These are phyloP conservation scores for Trametes coccinea DNA, from an alignment of 768 basidiomycete genomes.

Conservation along the genomic window DNA sequence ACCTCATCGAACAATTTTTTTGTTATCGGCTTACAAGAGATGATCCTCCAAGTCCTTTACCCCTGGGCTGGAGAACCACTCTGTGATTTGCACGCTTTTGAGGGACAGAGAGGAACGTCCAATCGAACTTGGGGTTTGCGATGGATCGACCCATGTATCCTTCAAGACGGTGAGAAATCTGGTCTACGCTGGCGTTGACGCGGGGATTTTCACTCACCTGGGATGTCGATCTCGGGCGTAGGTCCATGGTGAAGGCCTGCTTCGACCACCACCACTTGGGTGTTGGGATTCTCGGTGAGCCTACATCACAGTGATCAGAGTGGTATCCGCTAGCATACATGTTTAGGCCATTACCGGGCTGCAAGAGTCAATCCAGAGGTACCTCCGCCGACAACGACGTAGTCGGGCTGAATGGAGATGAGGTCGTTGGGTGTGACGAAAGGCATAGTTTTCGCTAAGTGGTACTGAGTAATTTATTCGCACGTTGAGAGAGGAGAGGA, in stretches of 20 bases:
- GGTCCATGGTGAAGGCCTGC: neutral
- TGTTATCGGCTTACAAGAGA: neutral
- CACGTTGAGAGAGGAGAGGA: slow-evolving; percentile 52
- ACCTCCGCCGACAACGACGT: neutral
- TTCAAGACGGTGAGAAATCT: neutral
- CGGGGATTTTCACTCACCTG: neutral
- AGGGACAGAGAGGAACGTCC: neutral
- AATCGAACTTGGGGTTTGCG: neutral
- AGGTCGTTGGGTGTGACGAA: neutral
- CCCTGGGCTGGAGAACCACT: neutral
- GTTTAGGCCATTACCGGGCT: neutral
- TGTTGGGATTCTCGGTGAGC: neutral
- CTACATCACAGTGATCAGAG: neutral
- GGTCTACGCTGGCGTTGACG: neutral
- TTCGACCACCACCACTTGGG: neutral
- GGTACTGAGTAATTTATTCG: neutral
- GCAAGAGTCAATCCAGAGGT: neutral
- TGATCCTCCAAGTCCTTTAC: neutral
- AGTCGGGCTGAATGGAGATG: neutral
- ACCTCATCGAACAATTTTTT: neutral
- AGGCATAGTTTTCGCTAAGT: neutral
- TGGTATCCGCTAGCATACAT: neutral
- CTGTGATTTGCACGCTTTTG: neutral
- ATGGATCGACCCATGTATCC: neutral
- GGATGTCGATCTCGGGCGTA: neutral